Base-by-base conservation (phyloP, 1,139 yeast species). In the Pichia sp. region DNA sequence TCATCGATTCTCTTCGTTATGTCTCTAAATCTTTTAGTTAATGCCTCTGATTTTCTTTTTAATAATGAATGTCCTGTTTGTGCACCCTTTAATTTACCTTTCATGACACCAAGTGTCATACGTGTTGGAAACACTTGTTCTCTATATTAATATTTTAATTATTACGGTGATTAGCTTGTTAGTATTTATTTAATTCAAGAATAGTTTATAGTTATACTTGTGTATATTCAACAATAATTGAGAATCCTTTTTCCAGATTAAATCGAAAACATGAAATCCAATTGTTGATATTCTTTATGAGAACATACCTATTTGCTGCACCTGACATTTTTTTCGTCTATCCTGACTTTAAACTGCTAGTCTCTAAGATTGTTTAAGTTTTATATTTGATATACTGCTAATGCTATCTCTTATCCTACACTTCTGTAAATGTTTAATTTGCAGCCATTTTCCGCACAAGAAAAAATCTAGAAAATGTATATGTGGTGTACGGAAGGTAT, bases 101-200 rank as follows among this genome's bases (percentile, higher is more conserved):
- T 92, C 98, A 92, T 92, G 52, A 87, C 67, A 41, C 96, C 92
- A 57, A 92, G 76, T 51, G 97, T 90, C 97, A 90, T 89, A 68
- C 97, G 89, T 40, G 97, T 90, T 37, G 97, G 96, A 67, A 90
- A 90, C 46, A 90, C 94, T 62, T 80, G 87, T 61, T 84, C 94
- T 73, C 94, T 82, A 35, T 38, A 26, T 11, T 22, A 58, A 70
- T 81, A 35, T 39, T 28, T 20, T 28, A 58, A 71, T 3, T 29
- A 22, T 28, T 23, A 24, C 4, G 20, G 6, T 33, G 6, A 16
- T 30, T 23, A 11, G 9, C n/a, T 30, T 16, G 35, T 36, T 24
- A 27, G 23, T 24, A 22, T 40, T 16, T 30, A 10, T 8, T 16
- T 6, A 30, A 3, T 32, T 22, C 35, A 32, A 32, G 6, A 22